Evolutionary conservation across 805 yeast species (phyloP), one percentile per base, ranked within the genome.

Genomic region (Zygoascus ofunaensis): DNA sequence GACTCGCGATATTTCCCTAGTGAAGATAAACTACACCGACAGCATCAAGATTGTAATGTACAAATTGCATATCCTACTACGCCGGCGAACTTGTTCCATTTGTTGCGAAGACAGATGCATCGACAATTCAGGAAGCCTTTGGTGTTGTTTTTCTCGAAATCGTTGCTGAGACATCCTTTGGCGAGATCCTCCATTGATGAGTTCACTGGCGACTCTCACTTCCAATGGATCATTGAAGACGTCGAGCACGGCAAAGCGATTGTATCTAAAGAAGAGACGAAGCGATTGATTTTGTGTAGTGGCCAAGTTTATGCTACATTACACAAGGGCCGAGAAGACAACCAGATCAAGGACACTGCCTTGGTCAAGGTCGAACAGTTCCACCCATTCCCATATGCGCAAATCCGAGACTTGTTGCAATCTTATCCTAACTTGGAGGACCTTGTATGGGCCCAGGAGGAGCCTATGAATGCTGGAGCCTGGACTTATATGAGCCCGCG

Each of bases 301-400:
- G 99, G 98, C 63, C 99, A 92, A 76, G 98, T 92, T 40, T 89
- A 76, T 75, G 82, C 97, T 46, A 85, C 95, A 32, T 73, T 92
- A 59, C 83, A 78, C 70, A 90, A 87, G 80, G 84, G 77, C 65
- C 90, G 98, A 71, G 85, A 77, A 46, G 64, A 80, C 21, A 55
- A 83, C 49, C 84, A 73, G 41, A 81, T 85, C 67, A 86, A 77
- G 66, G 78, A 78, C 56, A 87, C 97, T 48, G 96, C 97, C 2
- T 72, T 92, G 65, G 66, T 89, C 59, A 86, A 80, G 70, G 60
- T 92, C 57, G 99, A 92, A 71, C 97, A 92, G 73, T 63, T 89
- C 60, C 97, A 92, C 63, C 99, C 99, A 67, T 92, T 92, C 97
- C 98, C 98, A 68, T 92, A 72, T 70, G 89, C 92, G 45, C 96